These are phyloP conservation scores for Pisolithus thermaeus DNA, from an alignment of 1,284 basidiomycete genomes.

Conservation along the genomic window DNA sequence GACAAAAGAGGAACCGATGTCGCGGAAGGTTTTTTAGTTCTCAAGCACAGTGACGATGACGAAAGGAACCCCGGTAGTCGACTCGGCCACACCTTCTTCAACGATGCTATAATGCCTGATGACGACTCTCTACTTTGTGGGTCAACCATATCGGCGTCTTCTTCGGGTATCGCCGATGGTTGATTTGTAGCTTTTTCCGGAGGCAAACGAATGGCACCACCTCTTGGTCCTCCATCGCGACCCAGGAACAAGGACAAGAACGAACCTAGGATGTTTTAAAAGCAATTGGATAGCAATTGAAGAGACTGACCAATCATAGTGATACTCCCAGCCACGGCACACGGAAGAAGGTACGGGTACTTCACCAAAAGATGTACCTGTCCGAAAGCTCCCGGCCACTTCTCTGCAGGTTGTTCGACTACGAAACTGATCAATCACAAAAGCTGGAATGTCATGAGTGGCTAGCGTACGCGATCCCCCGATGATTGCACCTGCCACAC, in stretches of 20 bases:
- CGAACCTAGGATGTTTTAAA: conserved; percentile 47
- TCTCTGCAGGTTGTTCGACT: conserved; percentile 83
- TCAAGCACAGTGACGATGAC: conserved; percentile 23
- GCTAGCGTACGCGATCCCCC: conserved; percentile 71
- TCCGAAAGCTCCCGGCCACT: conserved; percentile 76
- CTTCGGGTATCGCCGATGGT: conserved; percentile 53
- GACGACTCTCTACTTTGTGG: conserved; percentile 40
- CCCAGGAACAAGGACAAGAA: conserved; percentile 86
- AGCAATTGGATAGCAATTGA: not conserved
- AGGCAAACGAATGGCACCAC: conserved; percentile 76
- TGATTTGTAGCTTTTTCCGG: conserved; percentile 57
- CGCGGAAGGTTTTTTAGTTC: conserved; percentile 38
- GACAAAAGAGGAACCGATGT: conserved; percentile 43
- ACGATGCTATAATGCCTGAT: conserved; percentile 31
- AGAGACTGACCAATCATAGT: conserved; percentile 59
- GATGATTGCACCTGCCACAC: conserved; percentile 83
- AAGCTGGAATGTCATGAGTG: conserved; percentile 2
- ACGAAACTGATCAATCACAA: conserved; percentile 2
- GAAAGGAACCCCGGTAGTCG: conserved; percentile 54
- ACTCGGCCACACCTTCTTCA: conserved; percentile 44
- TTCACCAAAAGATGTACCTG: conserved; percentile 62
- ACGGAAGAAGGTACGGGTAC: conserved; percentile 92
- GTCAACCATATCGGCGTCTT: conserved; percentile 41
- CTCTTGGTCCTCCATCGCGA: conserved; percentile 83
- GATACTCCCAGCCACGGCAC: conserved; percentile 68